Evolutionary conservation across 495 filamentous ascomycete genomes (phyloP), one percentile per base, ranked within the genome.

Genomic region (Penicillium atrosanguineum): DNA sequence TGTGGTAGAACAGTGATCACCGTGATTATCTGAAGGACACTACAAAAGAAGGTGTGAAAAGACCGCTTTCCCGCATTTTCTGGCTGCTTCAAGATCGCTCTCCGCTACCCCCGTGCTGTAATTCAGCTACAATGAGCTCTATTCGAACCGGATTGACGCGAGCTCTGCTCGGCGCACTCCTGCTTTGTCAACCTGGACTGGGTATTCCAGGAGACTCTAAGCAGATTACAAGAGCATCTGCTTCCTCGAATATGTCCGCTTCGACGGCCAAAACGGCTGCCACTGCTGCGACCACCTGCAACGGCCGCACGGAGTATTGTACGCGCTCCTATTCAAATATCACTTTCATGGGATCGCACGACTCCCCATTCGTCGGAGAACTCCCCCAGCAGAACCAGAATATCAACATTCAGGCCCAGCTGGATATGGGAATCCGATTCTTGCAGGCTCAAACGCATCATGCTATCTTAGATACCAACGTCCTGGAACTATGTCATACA

Each of bases 381-480:
- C 74, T 81, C 15, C 68, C 81, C 7, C 73, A 80, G 16, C 84
- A 86, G 3, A 88, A 89, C 57, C 87, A 90, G 61, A 85, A 78
- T 60, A 78, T 81, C 67, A 78, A 83, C 58, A 77, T 85, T 25
- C 83, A 81, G n/a, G 70, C 75, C 0, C 85, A 87, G 38, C 76
- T 90, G 4, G 77, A 84, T 26, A 79, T 84, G 19, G 87, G 88
- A 11, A 78, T 90, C 52, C 82, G 87, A 8, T 80, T 87, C 29
- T 71, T 90, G 1, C 84, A 89, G 62, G 84, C 73, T 18, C 87
- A 91, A 64, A 83, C 88, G 8, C 86, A 90, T 70, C 56, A 60
- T 36, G 51, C 68, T 3, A 41, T 67, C 23, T 55, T 75, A 25
- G 45, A 61, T 37, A 59, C 78, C 18, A 73, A 72, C n/a, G 73